These are phyloP conservation scores for Cardiospermum halicacabum DNA, from an alignment of 345 rosid species.

Conservation along the genomic window DNA sequence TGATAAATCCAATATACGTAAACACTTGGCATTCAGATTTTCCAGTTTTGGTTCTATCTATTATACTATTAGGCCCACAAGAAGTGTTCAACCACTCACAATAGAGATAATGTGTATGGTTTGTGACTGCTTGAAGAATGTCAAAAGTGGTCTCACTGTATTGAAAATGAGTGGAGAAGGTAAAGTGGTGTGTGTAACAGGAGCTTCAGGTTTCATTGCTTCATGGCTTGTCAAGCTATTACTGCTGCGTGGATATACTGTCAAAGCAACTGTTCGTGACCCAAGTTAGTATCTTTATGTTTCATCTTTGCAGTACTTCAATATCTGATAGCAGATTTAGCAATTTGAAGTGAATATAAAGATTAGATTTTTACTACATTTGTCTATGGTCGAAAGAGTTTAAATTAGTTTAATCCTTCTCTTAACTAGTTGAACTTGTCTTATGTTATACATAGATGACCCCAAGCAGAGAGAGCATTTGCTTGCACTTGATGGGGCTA, in stretches of 20 bases:
- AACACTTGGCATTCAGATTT: too few species aligned
- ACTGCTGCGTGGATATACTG: conserved; percentile 38
- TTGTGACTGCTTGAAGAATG: too few species aligned
- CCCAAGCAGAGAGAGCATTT: conserved; percentile 24
- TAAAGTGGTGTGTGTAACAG: conserved; percentile 33
- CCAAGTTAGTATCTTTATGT: conserved; percentile 20
- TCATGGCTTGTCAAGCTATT: conserved; percentile 38
- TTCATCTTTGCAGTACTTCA: not conserved
- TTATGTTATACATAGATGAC: conserved; percentile 32
- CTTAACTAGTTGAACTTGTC: not conserved
- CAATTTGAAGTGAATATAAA: too few species aligned
- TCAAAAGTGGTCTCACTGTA: too few species aligned
- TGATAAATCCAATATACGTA: too few species aligned
- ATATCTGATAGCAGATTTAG: not conserved
- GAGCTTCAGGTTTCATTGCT: conserved; percentile 38
- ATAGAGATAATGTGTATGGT: too few species aligned
- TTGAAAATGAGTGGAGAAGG: conserved; percentile 10
- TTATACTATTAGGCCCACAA: too few species aligned
- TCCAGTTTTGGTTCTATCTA: too few species aligned
- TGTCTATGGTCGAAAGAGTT: too few species aligned
- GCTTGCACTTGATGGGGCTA: conserved; percentile 36
- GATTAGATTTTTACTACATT: too few species aligned
- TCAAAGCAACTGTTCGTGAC: conserved; percentile 37
- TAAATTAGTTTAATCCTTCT: too few species aligned
- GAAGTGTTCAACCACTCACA: too few species aligned